A percentile compares a stretch with the other conserved stretches of the same genome.
Evolutionary conservation across 192 early-diverging fungal genomes (phyloP).

Genomic region (Lunasporangiospora selenospora): DNA sequence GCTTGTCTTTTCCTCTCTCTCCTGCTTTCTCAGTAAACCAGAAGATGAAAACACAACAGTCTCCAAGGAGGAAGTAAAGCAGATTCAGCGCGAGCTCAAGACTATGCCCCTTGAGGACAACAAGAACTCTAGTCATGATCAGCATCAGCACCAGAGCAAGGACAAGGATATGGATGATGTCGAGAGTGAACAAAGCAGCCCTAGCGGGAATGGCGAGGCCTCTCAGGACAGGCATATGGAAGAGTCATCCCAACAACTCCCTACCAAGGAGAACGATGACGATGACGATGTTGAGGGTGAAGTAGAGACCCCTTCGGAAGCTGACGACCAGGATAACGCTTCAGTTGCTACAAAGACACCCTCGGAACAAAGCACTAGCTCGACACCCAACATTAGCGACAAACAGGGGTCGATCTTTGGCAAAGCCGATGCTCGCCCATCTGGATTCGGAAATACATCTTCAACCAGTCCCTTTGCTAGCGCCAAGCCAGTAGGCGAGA

Average conservation of each 20-base stretch:
- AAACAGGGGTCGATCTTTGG: too few species aligned
- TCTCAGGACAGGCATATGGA: conserved; percentile 27
- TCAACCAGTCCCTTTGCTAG: conserved; percentile 27
- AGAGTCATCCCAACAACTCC: conserved; percentile 6
- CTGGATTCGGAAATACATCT: conserved; percentile 33
- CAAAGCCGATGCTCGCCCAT: too few species aligned
- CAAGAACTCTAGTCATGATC: background rate
- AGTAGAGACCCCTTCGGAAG: conserved; percentile 10
- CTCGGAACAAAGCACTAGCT: too few species aligned
- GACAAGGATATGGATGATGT: conserved; percentile 47
- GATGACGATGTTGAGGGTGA: too few species aligned
- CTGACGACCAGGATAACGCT: conserved; percentile 15
- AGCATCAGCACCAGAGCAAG: background rate
- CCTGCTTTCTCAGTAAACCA: conserved; percentile 23
- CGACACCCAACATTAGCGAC: too few species aligned
- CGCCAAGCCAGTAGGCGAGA: conserved; percentile 16
- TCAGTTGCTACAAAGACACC: too few species aligned
- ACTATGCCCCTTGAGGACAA: conserved; percentile 44
- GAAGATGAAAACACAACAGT: conserved; percentile 19
- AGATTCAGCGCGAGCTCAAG: conserved; percentile 40
- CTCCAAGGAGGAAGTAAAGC: conserved; percentile 43
- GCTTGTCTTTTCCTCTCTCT: background rate
- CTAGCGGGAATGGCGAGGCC: conserved; percentile 19
- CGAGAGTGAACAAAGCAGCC: conserved; percentile 40
- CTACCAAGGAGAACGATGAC: conserved; percentile 1